These are phyloP conservation scores for Phialophora chinensis DNA, from an alignment of 2,329 filamentous ascomycete species.

Conservation along the genomic window DNA sequence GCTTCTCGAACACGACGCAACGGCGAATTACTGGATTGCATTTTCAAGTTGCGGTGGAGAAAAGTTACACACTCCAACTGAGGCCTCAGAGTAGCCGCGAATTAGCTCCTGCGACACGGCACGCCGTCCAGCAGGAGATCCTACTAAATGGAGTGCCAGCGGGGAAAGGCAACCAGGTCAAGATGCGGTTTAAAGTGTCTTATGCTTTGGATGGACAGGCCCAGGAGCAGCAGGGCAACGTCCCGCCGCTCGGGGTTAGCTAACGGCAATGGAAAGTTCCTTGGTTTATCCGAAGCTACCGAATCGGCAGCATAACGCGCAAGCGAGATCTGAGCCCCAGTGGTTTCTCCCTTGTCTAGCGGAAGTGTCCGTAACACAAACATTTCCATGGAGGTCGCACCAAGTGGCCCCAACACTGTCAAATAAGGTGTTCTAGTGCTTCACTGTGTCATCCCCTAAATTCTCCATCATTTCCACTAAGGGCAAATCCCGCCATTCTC, in stretches of 20 bases:
- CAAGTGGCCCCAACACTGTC: too few relatives aligned
- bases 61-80: constrained; percentile 80
- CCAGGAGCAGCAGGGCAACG: constrained; percentile 82
- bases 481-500: background rate
- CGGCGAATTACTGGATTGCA: constrained; percentile 78
- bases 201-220: constrained; percentile 70
- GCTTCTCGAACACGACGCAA: constrained; percentile 81
- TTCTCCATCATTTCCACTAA: background rate
- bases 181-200: constrained; percentile 85
- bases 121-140: constrained; percentile 82
- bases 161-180: constrained; percentile 77
- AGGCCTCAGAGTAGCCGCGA: constrained; percentile 83
- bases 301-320: constrained; percentile 3
- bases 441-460: background rate
- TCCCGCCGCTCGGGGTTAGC: constrained; percentile 74
- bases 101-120: constrained; percentile 72
- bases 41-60: constrained; percentile 92
- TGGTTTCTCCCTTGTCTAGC: background rate
- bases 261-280: constrained; percentile 17
- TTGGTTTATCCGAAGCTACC: background rate
- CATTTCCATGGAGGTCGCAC: background rate
- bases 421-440: background rate
- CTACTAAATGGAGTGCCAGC: constrained; percentile 75
- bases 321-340: background rate
- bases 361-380: background rate